Conservation (phyloP, 768 basidiomycete species). For the Leccinum truebloodii region DNA sequence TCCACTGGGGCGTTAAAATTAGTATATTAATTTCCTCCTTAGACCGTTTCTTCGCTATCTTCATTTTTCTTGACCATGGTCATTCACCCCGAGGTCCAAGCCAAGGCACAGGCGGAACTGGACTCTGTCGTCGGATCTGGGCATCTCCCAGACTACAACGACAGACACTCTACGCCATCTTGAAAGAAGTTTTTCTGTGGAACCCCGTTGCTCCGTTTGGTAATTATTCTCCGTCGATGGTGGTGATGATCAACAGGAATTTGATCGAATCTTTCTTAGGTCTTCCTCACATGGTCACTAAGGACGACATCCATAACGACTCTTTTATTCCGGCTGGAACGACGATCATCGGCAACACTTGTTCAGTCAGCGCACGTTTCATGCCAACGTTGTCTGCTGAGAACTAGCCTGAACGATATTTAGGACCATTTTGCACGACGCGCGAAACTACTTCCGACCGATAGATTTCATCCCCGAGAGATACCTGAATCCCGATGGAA, state of each 20-base stretch:
- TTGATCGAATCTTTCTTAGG: slow-evolving; percentile 18
- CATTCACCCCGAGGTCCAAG: slow-evolving; percentile 30
- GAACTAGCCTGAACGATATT: not conserved
- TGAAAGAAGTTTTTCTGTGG: slow-evolving; percentile 35
- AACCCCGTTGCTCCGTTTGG: slow-evolving; percentile 35
- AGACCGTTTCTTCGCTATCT: slow-evolving; percentile 32
- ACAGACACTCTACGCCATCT: slow-evolving; percentile 26
- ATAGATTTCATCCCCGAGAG: slow-evolving; percentile 41
- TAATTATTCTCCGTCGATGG: slow-evolving; percentile 21
- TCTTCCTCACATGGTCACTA: slow-evolving; percentile 35
- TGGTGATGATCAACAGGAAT: slow-evolving; percentile 9
- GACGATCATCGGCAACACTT: slow-evolving; percentile 60
- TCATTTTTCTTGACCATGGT: slow-evolving; percentile 35
- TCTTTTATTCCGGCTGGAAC: slow-evolving; percentile 40
- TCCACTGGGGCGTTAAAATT: not conserved
- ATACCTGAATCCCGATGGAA: slow-evolving; percentile 40
- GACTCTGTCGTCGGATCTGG: slow-evolving; percentile 29
- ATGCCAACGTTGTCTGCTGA: slow-evolving; percentile 5
- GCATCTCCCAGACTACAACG: slow-evolving; percentile 35
- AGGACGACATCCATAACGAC: slow-evolving; percentile 32
- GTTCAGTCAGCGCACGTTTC: slow-evolving; percentile 34
- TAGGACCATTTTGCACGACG: slow-evolving; percentile 43
- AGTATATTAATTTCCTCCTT: slow-evolving; percentile 4
- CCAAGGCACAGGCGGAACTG: slow-evolving; percentile 31
- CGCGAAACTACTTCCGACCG: slow-evolving; percentile 35